Conservation (phyloP, 192 early-diverging fungal genomes). For the Allomyces macrogynus region DNA sequence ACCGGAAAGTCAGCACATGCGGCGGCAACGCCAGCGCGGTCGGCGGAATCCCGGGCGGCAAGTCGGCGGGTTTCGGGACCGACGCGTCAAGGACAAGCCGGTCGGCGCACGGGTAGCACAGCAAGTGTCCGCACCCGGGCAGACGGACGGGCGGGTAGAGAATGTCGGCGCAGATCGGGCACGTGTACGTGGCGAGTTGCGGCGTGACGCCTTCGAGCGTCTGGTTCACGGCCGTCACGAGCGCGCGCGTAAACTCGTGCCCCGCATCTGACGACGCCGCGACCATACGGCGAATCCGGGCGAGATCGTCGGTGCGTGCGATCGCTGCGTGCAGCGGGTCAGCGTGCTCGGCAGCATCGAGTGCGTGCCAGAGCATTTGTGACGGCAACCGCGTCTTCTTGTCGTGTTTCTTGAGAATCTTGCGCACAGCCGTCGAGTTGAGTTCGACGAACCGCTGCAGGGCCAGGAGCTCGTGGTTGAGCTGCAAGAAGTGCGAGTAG, state of each 20-base stretch:
- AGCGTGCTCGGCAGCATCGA: background rate
- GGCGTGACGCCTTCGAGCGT: background rate
- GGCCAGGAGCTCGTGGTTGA: background rate
- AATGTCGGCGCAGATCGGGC: background rate
- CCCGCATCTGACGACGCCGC: no score
- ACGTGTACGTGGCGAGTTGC: background rate
- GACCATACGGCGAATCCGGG: no score
- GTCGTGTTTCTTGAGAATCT: conserved; percentile 1
- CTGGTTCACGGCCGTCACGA: background rate
- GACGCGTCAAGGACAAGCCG: background rate
- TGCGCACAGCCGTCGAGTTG: background rate
- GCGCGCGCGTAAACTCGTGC: background rate
- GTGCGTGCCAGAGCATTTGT: background rate
- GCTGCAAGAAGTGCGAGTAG: background rate
- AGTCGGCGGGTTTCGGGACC: background rate
- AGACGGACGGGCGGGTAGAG: background rate
- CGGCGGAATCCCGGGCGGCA: background rate
- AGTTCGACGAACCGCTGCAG: background rate
- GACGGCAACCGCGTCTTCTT: background rate
- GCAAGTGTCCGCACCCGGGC: background rate
- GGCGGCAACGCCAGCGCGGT: background rate
- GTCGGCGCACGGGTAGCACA: background rate
- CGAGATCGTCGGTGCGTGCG: no score
- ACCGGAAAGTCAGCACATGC: background rate
- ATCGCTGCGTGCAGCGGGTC: background rate